Conservation (phyloP, 1,284 basidiomycete genomes). For the Vanrija sp. region DNA sequence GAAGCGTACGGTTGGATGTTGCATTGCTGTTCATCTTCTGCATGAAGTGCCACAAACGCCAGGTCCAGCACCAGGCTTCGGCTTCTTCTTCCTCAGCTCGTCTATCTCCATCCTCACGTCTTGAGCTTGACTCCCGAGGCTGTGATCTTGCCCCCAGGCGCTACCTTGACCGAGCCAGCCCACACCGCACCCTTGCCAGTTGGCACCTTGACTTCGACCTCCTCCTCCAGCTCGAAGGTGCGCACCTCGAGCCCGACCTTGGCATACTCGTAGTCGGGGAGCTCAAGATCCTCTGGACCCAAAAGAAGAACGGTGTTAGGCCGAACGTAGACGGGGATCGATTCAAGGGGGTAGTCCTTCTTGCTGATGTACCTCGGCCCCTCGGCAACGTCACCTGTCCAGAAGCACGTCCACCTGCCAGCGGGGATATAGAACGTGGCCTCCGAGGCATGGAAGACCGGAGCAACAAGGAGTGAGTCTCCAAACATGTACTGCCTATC, state of each 20-base stretch:
- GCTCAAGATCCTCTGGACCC: slow-evolving; percentile 56
- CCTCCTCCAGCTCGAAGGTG: slow-evolving; percentile 54
- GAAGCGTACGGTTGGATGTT: too few relatives aligned
- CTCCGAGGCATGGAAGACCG: slow-evolving; percentile 61
- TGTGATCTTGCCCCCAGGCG: slow-evolving; percentile 14
- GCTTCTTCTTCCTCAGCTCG: too few relatives aligned
- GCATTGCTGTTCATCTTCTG: too few relatives aligned
- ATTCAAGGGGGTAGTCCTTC: slow-evolving; percentile 31
- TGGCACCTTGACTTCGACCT: slow-evolving; percentile 52
- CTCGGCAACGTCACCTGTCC: slow-evolving; percentile 24
- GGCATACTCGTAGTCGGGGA: slow-evolving; percentile 64
- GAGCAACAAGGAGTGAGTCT: slow-evolving; percentile 67
- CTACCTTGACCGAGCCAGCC: slow-evolving; percentile 22
- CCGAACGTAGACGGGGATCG: slow-evolving; percentile 64
- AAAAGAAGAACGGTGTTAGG: slow-evolving; percentile 58
- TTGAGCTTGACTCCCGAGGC: slow-evolving; percentile 5
- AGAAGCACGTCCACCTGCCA: slow-evolving; percentile 62
- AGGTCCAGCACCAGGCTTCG: too few relatives aligned
- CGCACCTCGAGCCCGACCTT: slow-evolving; percentile 55
- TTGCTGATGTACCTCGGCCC: slow-evolving; percentile 38
- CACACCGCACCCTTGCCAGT: slow-evolving; percentile 37
- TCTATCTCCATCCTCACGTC: neutral
- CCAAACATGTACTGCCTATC: slow-evolving; percentile 67
- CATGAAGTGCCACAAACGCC: too few relatives aligned
- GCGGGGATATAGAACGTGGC: slow-evolving; percentile 66